phyloP scores from a whole-genome alignment of 2,329 filamentous ascomycete genomes.

The Blastomyces percursus region DNA sequence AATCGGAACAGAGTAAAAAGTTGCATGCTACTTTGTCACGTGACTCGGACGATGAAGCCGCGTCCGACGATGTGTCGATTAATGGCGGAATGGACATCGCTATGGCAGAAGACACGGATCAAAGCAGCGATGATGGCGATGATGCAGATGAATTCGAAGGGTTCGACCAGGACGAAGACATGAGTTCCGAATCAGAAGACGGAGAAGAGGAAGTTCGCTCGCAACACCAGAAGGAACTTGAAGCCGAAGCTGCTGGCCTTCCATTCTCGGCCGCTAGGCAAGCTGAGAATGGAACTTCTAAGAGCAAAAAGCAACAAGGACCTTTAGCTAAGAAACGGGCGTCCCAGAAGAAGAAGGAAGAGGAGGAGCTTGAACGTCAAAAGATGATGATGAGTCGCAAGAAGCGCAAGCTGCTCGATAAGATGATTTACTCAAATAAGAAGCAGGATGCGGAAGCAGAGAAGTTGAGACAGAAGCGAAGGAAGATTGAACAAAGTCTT shows the following conservation, averaged over 20 bases:
- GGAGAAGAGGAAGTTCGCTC: conserved; percentile 52
- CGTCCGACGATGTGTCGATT: conserved; percentile 33
- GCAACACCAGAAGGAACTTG: conserved; percentile 77
- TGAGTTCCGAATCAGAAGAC: conserved; percentile 41
- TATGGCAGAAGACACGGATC: conserved; percentile 35
- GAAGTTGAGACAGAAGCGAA: conserved; percentile 76
- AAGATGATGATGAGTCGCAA: conserved; percentile 98
- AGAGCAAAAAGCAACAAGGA: conserved; percentile 56
- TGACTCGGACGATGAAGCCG: conserved; percentile 26
- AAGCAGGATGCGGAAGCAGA: conserved; percentile 86
- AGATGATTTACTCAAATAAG: conserved; percentile 93
- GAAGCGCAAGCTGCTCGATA: conserved; percentile 94
- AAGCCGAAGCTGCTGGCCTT: conserved; percentile 74
- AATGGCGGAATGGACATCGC: conserved; percentile 42
- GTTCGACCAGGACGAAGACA: conserved; percentile 46
- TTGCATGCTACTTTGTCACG: conserved; percentile 28
- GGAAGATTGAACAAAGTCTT: conserved; percentile 62
- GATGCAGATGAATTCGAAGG: conserved; percentile 37
- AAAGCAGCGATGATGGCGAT: conserved; percentile 38
- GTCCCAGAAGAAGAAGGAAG: conserved; percentile 54
- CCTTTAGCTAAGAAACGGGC: conserved; percentile 61
- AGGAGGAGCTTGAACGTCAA: conserved; percentile 79
- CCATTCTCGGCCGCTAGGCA: conserved; percentile 35
- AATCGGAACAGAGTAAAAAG: conserved; percentile 24
- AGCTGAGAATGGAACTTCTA: conserved; percentile 44